Conservation (phyloP, 2,329 filamentous ascomycete species). For the Arthrocladium fulminans region DNA sequence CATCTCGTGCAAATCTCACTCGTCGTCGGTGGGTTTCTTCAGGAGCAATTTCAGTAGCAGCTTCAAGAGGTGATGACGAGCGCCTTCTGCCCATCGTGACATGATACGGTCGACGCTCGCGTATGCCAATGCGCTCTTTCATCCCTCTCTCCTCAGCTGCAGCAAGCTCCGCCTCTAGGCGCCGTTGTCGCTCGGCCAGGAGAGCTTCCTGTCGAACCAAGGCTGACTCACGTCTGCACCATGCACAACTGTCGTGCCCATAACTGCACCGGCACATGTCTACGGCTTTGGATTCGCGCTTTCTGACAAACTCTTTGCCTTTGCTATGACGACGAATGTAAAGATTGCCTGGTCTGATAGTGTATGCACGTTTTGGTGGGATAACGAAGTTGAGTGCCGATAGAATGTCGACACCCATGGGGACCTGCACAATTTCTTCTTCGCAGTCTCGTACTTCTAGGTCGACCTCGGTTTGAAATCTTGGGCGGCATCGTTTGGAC, state of each 20-base stretch:
- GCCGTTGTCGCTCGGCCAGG: background rate
- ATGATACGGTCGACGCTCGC: constrained; percentile 5
- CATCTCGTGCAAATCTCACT: background rate
- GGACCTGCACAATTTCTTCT: background rate
- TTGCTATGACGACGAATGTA: background rate
- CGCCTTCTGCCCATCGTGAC: background rate
- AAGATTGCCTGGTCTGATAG: constrained; percentile 3
- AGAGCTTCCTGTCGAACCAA: background rate
- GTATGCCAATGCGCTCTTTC: constrained; percentile 4
- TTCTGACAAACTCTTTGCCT: constrained; percentile 3
- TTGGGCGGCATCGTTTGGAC: constrained; percentile 1
- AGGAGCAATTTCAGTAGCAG: background rate
- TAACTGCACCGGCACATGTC: background rate
- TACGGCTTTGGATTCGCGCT: background rate
- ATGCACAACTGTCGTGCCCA: background rate
- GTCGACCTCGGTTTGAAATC: constrained; percentile 3
- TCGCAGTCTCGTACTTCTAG: background rate
- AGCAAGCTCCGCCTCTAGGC: constrained; percentile 2
- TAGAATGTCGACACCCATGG: background rate
- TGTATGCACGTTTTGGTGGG: background rate
- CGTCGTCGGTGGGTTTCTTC: background rate
- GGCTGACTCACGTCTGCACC: background rate
- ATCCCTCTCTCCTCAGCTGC: constrained; percentile 3
- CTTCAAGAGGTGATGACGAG: background rate
- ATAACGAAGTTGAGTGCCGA: background rate